Conservation (phyloP, 306 rosid genomes). For the Vicia faba region DNA sequence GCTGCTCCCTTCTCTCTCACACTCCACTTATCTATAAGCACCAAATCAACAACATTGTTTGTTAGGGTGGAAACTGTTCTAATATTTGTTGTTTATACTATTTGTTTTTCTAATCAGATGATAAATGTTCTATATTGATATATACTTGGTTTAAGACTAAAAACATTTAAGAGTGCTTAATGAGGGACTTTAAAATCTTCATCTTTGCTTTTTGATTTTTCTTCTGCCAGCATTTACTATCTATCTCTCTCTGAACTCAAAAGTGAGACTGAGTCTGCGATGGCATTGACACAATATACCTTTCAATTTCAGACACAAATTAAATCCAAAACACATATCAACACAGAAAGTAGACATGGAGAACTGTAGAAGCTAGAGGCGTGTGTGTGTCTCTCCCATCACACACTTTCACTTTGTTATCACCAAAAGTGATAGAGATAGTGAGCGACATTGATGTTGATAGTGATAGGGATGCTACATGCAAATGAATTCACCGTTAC, state of each 20-base stretch:
- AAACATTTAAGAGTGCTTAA: background rate
- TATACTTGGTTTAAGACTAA: no score
- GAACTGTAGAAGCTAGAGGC: constrained; percentile 47
- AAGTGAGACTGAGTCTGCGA: no score
- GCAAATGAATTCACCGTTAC: constrained; percentile 32
- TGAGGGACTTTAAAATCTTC: constrained; percentile 6
- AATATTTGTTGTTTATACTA: no score
- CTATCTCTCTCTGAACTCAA: background rate
- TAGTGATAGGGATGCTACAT: constrained; percentile 34
- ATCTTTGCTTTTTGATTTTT: constrained; percentile 18
- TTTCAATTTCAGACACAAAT: constrained; percentile 15
- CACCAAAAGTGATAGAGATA: constrained; percentile 38
- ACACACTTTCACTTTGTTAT: constrained; percentile 31
- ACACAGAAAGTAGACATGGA: constrained; percentile 47
- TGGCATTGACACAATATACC: no score
- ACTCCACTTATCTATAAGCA: constrained; percentile 3
- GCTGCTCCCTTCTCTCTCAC: background rate
- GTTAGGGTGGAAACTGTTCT: background rate
- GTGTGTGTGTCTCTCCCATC: constrained; percentile 43
- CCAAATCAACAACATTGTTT: constrained; percentile 13
- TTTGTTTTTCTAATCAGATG: no score
- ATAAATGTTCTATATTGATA: no score
- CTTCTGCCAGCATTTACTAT: constrained; percentile 39
- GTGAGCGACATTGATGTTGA: constrained; percentile 38
- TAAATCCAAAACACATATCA: background rate